Conservation (phyloP, 371 early-diverging fungal species). For the Syncephalis plumigaleata region DNA sequence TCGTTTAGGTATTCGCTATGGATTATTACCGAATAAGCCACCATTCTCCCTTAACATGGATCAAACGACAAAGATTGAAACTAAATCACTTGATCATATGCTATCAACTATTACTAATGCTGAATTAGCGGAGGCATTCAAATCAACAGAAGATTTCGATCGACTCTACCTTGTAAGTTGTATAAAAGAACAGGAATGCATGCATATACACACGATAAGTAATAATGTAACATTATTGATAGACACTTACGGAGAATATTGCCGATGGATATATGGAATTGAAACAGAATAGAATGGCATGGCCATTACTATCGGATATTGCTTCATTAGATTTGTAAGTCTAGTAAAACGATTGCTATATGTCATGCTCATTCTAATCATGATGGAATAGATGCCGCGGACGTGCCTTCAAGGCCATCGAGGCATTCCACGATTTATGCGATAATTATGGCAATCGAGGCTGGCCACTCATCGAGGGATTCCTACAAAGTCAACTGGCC, state of each 20-base stretch:
- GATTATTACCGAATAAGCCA: constrained; percentile 24
- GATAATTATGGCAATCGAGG: constrained; percentile 41
- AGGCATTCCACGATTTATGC: constrained; percentile 42
- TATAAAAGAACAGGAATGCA: neutral
- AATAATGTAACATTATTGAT: neutral
- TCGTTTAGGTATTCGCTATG: constrained; percentile 40
- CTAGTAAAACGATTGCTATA: neutral
- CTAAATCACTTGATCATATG: constrained; percentile 5
- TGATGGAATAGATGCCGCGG: constrained; percentile 37
- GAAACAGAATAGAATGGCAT: constrained; percentile 33
- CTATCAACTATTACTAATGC: constrained; percentile 9
- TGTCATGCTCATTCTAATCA: neutral
- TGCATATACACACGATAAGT: neutral
- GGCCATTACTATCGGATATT: constrained; percentile 52
- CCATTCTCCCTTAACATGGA: constrained; percentile 36
- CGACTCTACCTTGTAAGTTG: constrained; percentile 45
- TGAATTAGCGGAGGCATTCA: constrained; percentile 37
- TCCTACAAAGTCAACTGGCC: constrained; percentile 50
- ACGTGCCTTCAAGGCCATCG: constrained; percentile 25
- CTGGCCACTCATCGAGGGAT: constrained; percentile 53
- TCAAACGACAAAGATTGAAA: constrained; percentile 6
- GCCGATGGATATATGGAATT: constrained; percentile 51
- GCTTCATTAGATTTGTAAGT: constrained; percentile 62
- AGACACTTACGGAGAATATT: constrained; percentile 39
- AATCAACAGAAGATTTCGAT: constrained; percentile 46